phyloP scores from a whole-genome alignment of 768 basidiomycete genomes.

The Chalciporus sphaerocephalus region DNA sequence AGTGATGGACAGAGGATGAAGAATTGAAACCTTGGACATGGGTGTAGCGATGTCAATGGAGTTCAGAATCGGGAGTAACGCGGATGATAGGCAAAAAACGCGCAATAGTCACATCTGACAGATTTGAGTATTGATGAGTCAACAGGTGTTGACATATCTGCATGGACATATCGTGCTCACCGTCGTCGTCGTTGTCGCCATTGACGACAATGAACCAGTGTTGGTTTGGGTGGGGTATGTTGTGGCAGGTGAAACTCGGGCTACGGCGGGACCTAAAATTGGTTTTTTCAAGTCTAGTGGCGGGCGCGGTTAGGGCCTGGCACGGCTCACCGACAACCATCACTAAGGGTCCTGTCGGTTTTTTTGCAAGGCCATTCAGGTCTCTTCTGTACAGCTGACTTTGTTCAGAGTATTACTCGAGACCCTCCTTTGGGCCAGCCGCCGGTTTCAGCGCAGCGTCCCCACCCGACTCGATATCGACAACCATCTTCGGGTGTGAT shows the following conservation, averaged over 20 bases:
- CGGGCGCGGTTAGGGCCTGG: constrained; percentile 28
- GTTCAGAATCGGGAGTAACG: not conserved
- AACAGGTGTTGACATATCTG: not conserved
- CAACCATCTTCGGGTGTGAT: too few relatives aligned
- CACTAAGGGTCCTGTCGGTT: constrained; percentile 1
- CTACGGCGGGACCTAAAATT: constrained; percentile 15
- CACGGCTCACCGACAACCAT: constrained; percentile 26
- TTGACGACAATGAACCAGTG: not conserved
- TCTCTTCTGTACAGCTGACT: not conserved
- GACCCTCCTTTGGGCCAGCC: constrained; percentile 12
- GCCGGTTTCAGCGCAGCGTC: constrained; percentile 3
- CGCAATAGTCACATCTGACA: not conserved
- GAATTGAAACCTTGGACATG: not conserved
- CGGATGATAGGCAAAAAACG: not conserved
- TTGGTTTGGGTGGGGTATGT: constrained; percentile 10
- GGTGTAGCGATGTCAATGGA: not conserved
- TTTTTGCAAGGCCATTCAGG: not conserved
- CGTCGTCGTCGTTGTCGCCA: not conserved
- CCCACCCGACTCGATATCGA: not conserved
- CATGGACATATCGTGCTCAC: not conserved
- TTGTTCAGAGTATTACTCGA: not conserved
- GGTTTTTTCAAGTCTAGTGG: constrained; percentile 22
- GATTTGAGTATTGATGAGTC: not conserved
- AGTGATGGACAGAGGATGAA: not conserved
- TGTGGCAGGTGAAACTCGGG: constrained; percentile 1